Conservation (phyloP, 2,329 filamentous ascomycete genomes). For the Monosporascus sp. region DNA sequence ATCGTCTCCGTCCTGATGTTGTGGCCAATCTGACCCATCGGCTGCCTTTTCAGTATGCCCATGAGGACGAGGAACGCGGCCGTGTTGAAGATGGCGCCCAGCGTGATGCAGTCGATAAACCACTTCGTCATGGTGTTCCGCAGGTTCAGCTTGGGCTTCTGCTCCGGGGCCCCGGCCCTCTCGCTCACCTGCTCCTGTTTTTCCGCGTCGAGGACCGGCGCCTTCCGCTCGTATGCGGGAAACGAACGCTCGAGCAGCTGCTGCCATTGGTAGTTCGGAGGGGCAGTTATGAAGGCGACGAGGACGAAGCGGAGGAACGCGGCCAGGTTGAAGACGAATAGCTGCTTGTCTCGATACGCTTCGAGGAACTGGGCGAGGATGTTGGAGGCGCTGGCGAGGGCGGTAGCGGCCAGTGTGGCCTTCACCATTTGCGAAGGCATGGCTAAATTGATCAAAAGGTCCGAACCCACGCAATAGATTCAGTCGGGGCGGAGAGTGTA, state of each 20-base stretch:
- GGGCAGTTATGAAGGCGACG: slow-evolving; percentile 48
- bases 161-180: slow-evolving; percentile 7
- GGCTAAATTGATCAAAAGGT: slow-evolving; percentile 5
- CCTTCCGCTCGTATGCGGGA: slow-evolving; percentile 36
- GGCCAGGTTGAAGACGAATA: slow-evolving; percentile 41
- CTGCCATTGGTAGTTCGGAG: slow-evolving; percentile 56
- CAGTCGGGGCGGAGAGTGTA: no score
- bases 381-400: slow-evolving; percentile 49
- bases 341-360: slow-evolving; percentile 37
- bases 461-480: neutral
- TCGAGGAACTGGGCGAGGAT: slow-evolving; percentile 50
- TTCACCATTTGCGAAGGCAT: slow-evolving; percentile 47
- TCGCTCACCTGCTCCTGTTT: slow-evolving; percentile 12
- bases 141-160: slow-evolving; percentile 32
- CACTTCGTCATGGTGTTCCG: slow-evolving; percentile 42
- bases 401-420: slow-evolving; percentile 48
- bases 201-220: slow-evolving; percentile 20
- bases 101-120: slow-evolving; percentile 46
- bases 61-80: slow-evolving; percentile 43
- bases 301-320: slow-evolving; percentile 51
- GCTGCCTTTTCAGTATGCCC: slow-evolving; percentile 40
- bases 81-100: slow-evolving; percentile 42
- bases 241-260: slow-evolving; percentile 48
- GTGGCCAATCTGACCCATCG: slow-evolving; percentile 27
- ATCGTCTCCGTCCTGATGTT: slow-evolving; percentile 41